Base-by-base conservation (phyloP, 768 basidiomycete species). In the Termitomyces titanicus region DNA sequence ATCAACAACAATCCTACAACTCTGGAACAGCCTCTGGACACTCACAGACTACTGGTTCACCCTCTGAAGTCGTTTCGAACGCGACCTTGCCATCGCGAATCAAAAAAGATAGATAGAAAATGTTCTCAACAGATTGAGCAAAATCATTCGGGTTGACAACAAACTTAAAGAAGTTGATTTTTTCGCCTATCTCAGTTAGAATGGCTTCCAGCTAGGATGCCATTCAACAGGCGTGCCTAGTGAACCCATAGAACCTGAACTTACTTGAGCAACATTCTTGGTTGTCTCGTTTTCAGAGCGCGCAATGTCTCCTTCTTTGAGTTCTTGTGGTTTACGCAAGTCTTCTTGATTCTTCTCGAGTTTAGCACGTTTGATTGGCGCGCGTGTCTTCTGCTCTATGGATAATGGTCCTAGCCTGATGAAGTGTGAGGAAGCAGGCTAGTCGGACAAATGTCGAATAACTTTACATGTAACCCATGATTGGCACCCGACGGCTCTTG, bases 31-130 rank as follows among this genome's bases (percentile, higher is more conserved):
- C 17, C 6, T 2, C 18, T 8, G 25, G 35, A 9, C 11, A 55
- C 86, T 59, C 65, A 93, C 92, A 87, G 45, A 95, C 83, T 18
- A 85, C 67, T 7, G 92, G 88, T 62, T 91, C 85, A 0, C 86
- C 88, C 0, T 88, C 76, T 8, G 82, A 75, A 31, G 79, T 74
- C 6, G 81, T 79, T 60, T 93, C 88, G 27, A 92, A 75, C 11
- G 87, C 86, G 55, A 86, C 91, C 64, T 83, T 81, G 2, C 89
- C 93, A 59, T 95, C 91, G 29, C 89, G 81, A 44, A 97, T 89
- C 58, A 97, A 78, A 73, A 99, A 98, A 0, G 92, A 93, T 2
- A 96, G 78, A 65, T 97, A 94, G 68, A 99, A 98, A 22, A 96
- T 76, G 67, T 99, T 99, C 72, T 99, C 97, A 13, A 98, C 93